phyloP scores from a whole-genome alignment of 371 early-diverging fungal species.

The Haplosporangium sp. region DNA sequence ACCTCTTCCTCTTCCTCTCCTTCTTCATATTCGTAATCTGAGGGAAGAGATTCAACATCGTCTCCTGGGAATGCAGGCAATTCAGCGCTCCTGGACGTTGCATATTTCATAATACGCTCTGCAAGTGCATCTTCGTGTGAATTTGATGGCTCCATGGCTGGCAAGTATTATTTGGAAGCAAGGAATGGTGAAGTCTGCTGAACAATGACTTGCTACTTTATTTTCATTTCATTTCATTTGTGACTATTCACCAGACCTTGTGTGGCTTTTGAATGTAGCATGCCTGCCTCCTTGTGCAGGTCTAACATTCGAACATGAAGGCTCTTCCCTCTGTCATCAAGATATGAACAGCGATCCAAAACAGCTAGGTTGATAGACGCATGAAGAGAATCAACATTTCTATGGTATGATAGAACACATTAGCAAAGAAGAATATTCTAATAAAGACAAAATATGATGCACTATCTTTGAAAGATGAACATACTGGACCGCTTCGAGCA shows the following conservation, averaged over 20 bases:
- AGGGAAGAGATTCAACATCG: slow-evolving; percentile 68
- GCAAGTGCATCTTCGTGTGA: slow-evolving; percentile 49
- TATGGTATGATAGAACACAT: neutral
- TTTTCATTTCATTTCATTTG: neutral
- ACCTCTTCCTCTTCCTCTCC: slow-evolving; percentile 62
- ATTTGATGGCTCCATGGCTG: slow-evolving; percentile 32
- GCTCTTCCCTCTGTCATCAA: slow-evolving; percentile 11
- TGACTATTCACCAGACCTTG: neutral
- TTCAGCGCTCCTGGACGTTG: slow-evolving; percentile 42
- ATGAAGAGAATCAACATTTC: slow-evolving; percentile 12
- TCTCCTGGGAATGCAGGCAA: slow-evolving; percentile 68
- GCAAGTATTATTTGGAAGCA: neutral
- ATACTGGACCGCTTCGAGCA: slow-evolving; percentile 26
- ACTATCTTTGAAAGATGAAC: neutral
- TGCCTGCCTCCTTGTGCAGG: slow-evolving; percentile 24
- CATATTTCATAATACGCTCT: slow-evolving; percentile 48
- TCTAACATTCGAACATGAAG: slow-evolving; percentile 3
- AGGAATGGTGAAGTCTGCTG: neutral
- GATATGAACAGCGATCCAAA: neutral
- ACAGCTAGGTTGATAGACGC: slow-evolving; percentile 2
- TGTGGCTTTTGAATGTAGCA: slow-evolving; percentile 16
- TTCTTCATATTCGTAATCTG: slow-evolving; percentile 70
- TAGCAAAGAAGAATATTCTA: neutral
- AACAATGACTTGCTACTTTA: no score
- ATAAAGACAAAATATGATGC: neutral